Conservation (phyloP, 345 rosid species). For the Barbarea vulgaris region DNA sequence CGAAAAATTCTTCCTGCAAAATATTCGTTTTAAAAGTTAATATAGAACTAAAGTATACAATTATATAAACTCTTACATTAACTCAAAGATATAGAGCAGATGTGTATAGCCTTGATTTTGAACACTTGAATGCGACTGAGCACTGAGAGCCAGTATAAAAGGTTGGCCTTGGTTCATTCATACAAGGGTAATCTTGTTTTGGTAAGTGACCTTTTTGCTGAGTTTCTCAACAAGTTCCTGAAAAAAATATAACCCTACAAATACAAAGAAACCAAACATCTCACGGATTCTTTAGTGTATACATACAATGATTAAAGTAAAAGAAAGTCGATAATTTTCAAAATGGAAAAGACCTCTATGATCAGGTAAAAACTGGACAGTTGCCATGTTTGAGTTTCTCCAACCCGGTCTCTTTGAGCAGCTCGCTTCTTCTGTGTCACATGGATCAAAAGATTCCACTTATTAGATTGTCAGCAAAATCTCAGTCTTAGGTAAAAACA, state of each 20-base stretch:
- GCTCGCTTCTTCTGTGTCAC: constrained; percentile 74
- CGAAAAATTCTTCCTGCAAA: constrained; percentile 92
- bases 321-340: not conserved
- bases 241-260: too few species aligned
- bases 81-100: too few species aligned
- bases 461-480: not conserved
- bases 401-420: constrained; percentile 74
- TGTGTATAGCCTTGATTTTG: too few species aligned
- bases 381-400: constrained; percentile 67
- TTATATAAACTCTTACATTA: too few species aligned
- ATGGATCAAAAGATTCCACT: constrained; percentile 19
- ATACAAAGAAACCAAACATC: constrained; percentile 19
- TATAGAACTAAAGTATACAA: not conserved
- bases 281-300: not conserved
- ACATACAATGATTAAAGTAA: not conserved
- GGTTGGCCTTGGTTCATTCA: constrained; percentile 88
- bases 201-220: constrained; percentile 66
- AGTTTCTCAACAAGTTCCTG: constrained; percentile 91
- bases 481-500: constrained; percentile 1
- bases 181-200: constrained; percentile 81
- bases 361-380: constrained; percentile 90
- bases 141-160: constrained; percentile 59
- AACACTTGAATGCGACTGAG: too few species aligned
- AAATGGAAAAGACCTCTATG: constrained; percentile 65
- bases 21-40: constrained; percentile 47